Base-by-base conservation (phyloP, 345 rosid species). In the Iberis pinnata region DNA sequence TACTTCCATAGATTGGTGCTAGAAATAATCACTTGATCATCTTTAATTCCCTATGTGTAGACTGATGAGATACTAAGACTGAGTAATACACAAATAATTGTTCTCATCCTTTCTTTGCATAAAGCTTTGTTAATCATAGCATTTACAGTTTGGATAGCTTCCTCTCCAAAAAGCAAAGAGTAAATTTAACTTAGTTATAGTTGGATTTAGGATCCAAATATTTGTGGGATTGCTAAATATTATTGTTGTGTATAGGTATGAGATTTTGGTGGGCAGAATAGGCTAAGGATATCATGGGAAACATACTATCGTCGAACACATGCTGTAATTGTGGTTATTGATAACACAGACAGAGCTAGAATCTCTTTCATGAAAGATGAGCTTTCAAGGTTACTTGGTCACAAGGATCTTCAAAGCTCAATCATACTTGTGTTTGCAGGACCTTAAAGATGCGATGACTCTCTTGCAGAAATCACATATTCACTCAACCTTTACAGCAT, bases 201-300 rank as follows among this genome's bases (percentile, higher is more conserved):
- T n/a, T n/a, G n/a, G n/a, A n/a, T n/a, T n/a, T n/a, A n/a, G n/a
- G n/a, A n/a, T n/a, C n/a, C n/a, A n/a, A n/a, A n/a, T n/a, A n/a
- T n/a, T n/a, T n/a, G n/a, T n/a, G n/a, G n/a, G n/a, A n/a, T n/a
- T n/a, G n/a, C n/a, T n/a, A n/a, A n/a, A n/a, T n/a, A n/a, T n/a
- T n/a, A n/a, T n/a, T 36, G 20, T 67, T 66, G 40, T 48, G n/a
- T 49, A 49, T 75, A 88, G 95, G 97, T 81, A 2, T 92, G 95
- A 97, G 97, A 92, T 69, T 85, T 92, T 27, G 97, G 98, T 1
- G 98, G 98, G 36, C 99, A 93, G 79, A 97, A 88, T 12, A 75
- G 97, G 55, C 78, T 92, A 14, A 73, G 98, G 58, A 80, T 90
- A 40, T 92, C 98, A 1, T 92, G 98, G 98, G 90, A 88, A 24